Evolutionary conservation across 768 basidiomycete species (phyloP).

Genomic region (Lyophyllum decastes): DNA sequence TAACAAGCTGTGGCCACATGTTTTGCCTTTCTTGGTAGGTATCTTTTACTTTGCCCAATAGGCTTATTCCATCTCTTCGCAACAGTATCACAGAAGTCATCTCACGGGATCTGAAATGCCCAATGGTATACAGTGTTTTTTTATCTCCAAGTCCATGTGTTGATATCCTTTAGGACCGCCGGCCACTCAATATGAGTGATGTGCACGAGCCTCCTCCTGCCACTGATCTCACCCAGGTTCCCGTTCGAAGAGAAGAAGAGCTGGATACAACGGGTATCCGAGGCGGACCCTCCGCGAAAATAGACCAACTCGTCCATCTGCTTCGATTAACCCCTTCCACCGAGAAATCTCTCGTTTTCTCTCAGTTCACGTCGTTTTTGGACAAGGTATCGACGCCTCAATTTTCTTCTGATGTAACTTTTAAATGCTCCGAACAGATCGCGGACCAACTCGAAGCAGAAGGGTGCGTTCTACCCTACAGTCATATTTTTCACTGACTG

Average conservation of each 20-base stretch:
- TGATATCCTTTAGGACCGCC: conserved; percentile 61
- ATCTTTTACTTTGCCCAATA: neutral
- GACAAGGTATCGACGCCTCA: conserved; percentile 56
- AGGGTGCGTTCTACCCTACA: conserved; percentile 42
- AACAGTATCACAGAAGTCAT: conserved; percentile 71
- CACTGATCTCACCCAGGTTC: conserved; percentile 67
- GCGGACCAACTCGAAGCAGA: conserved; percentile 65
- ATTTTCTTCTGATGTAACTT: neutral
- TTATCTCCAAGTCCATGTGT: neutral
- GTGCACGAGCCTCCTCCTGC: conserved; percentile 65
- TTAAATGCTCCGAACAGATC: conserved; percentile 46
- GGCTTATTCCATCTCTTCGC: neutral
- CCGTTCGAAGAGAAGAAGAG: conserved; percentile 40
- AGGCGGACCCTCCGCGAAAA: conserved; percentile 76
- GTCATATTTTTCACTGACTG: neutral
- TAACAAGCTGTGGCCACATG: conserved; percentile 71
- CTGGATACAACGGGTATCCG: conserved; percentile 41
- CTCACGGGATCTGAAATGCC: conserved; percentile 72
- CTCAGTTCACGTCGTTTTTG: conserved; percentile 85
- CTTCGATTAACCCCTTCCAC: conserved; percentile 64
- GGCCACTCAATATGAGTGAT: conserved; percentile 51
- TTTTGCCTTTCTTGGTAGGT: conserved; percentile 73
- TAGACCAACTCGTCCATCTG: conserved; percentile 77
- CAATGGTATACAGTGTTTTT: conserved; percentile 60
- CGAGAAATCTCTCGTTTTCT: conserved; percentile 87